These are phyloP conservation scores for Oxytropis ochrocephala DNA, from an alignment of 306 rosid species.

Conservation along the genomic window DNA sequence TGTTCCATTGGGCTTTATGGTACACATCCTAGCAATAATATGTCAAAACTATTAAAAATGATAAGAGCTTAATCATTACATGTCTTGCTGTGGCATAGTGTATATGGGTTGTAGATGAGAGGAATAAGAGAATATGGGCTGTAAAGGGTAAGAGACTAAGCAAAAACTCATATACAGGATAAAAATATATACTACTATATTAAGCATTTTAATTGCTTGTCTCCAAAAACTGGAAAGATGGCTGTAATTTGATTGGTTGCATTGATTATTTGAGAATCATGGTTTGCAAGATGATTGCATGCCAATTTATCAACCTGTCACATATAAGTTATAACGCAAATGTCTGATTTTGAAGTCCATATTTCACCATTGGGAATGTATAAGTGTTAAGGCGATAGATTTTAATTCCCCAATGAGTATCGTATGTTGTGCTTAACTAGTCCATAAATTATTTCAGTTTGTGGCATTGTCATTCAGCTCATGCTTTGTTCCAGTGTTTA, in stretches of 20 bases:
- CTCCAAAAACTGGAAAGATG: slow-evolving; percentile 3
- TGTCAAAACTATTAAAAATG: not conserved
- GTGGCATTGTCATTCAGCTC: not conserved
- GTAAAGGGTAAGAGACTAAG: too few relatives aligned
- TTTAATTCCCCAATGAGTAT: not conserved
- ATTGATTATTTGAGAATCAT: not conserved
- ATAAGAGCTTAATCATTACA: not conserved
- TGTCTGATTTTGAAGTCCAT: slow-evolving; percentile 9
- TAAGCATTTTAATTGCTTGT: not conserved
- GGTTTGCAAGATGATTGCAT: not conserved
- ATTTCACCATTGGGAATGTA: not conserved
- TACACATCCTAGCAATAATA: not conserved
- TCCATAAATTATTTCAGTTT: slow-evolving; percentile 4
- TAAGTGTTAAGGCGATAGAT: not conserved
- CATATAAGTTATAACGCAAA: not conserved
- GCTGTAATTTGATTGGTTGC: not conserved
- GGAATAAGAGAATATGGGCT: too few relatives aligned
- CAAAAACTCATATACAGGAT: not conserved
- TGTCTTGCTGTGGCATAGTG: not conserved
- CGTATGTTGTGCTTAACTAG: not conserved
- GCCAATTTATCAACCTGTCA: not conserved
- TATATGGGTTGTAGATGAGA: not conserved
- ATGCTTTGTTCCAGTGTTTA: not conserved
- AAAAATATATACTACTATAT: not conserved
- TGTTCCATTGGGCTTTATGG: slow-evolving; percentile 3